phyloP scores from a whole-genome alignment of 257 asterid genomes.

The Agastache rugosa region DNA sequence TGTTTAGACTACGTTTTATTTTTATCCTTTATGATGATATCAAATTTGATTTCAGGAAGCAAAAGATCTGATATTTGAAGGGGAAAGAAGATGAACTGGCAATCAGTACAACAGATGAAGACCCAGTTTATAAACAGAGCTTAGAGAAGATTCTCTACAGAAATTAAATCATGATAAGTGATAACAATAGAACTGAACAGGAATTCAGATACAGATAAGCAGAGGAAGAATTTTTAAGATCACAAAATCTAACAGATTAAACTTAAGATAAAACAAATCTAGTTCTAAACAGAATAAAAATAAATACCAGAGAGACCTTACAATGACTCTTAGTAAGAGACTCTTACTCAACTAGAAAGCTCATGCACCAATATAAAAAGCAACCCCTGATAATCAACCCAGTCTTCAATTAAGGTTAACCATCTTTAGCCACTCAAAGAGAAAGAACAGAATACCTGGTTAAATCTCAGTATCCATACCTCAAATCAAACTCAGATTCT shows the following conservation, averaged over 20 bases:
- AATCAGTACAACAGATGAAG: background rate
- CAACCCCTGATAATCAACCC: background rate
- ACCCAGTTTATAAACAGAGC: background rate
- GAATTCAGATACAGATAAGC: no score
- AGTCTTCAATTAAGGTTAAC: constrained; percentile 11
- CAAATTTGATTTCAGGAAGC: background rate
- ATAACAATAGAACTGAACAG: no score
- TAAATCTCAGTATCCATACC: constrained; percentile 52
- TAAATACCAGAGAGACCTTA: no score
- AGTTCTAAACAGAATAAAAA: no score
- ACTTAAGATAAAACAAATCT: no score
- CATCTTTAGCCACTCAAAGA: constrained; percentile 24
- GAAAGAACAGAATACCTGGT: constrained; percentile 29
- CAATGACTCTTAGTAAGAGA: background rate
- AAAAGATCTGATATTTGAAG: background rate
- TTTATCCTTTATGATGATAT: background rate
- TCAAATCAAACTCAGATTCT: constrained; percentile 93
- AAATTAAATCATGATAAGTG: background rate
- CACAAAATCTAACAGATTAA: no score
- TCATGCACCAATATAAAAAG: constrained; percentile 13
- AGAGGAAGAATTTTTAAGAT: background rate
- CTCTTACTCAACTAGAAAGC: constrained; percentile 13
- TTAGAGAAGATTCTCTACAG: background rate
- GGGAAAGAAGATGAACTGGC: constrained; percentile 22
- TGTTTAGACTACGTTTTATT: background rate